Evolutionary conservation across 2,329 filamentous ascomycete genomes (phyloP).

Genomic region (Colletotrichum cereale): DNA sequence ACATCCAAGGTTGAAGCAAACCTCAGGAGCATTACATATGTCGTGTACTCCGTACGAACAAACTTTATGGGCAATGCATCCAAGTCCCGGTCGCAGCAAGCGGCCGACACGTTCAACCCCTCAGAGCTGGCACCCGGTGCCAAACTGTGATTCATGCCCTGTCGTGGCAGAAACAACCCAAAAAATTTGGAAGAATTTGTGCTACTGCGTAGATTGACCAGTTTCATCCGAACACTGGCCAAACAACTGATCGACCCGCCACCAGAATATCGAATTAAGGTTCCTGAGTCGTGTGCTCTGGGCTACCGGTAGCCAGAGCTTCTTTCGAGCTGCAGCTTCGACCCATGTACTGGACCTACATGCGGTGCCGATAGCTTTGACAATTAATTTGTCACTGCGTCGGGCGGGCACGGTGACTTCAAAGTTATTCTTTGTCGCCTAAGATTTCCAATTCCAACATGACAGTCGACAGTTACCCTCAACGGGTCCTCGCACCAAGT

Average conservation of each 20-base stretch:
- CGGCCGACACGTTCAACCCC: neutral
- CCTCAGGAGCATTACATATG: neutral
- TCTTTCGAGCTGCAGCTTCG: slow-evolving; percentile 16
- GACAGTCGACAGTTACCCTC: neutral
- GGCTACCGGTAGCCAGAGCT: slow-evolving; percentile 14
- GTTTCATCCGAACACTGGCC: slow-evolving; percentile 29
- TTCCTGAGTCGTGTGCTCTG: slow-evolving; percentile 19
- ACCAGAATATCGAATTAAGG: slow-evolving; percentile 10
- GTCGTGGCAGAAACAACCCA: neutral
- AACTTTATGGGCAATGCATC: slow-evolving; percentile 4
- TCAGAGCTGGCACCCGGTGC: slow-evolving; percentile 1
- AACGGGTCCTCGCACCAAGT: slow-evolving; percentile 7
- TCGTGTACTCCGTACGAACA: neutral
- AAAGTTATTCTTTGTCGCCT: slow-evolving; percentile 19
- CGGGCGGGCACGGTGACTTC: neutral
- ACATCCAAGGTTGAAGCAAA: neutral
- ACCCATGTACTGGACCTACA: neutral
- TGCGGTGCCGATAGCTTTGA: slow-evolving; percentile 1
- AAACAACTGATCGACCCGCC: slow-evolving; percentile 13
- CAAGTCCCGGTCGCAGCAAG: slow-evolving; percentile 1
- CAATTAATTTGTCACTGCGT: slow-evolving; percentile 10
- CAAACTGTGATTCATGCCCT: neutral
- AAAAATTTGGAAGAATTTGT: neutral
- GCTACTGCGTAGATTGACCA: neutral
- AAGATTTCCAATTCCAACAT: slow-evolving; percentile 8